Evolutionary conservation across 108 stramenopile species (phyloP).

Genomic region (Fragilaria crotonensis): DNA sequence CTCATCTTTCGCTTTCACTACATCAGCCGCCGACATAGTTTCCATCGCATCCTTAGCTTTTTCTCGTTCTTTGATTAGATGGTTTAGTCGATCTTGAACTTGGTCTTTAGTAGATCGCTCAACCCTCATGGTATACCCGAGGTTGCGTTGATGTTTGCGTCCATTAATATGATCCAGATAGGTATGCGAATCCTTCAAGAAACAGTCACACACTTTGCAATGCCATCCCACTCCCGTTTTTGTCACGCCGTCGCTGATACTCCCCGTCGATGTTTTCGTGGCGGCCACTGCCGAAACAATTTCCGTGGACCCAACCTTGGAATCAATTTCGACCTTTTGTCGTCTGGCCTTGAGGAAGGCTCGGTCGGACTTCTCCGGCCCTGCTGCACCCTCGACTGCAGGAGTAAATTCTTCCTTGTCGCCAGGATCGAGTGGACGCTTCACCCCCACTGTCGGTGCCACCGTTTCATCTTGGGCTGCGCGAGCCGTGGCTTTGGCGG

Average conservation of each 20-base stretch:
- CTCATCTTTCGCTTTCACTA: slow-evolving; percentile 69
- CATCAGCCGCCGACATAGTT: slow-evolving; percentile 36
- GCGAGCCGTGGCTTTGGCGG: slow-evolving; percentile 73
- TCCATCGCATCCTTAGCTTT: slow-evolving; percentile 7
- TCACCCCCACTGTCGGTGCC: slow-evolving; percentile 1
- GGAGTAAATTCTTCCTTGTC: slow-evolving; percentile 77
- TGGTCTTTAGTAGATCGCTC: slow-evolving; percentile 82
- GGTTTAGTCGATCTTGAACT: slow-evolving; percentile 38
- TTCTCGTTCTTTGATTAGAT: slow-evolving; percentile 29
- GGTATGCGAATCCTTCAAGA: slow-evolving; percentile 85
- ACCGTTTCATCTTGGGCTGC: slow-evolving; percentile 17
- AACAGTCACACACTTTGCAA: slow-evolving; percentile 94
- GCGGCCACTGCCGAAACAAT: slow-evolving; percentile 69
- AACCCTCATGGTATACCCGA: slow-evolving; percentile 93
- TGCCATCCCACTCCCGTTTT: slow-evolving; percentile 91
- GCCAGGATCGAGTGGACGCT: not conserved
- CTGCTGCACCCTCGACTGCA: slow-evolving; percentile 66
- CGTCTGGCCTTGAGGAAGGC: slow-evolving; percentile 85
- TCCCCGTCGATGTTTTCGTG: slow-evolving; percentile 29
- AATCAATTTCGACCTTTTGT: slow-evolving; percentile 65
- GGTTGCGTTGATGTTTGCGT: slow-evolving; percentile 89
- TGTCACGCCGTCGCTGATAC: slow-evolving; percentile 29
- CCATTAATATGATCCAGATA: slow-evolving; percentile 97
- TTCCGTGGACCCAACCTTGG: slow-evolving; percentile 83
- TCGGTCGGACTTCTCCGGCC: slow-evolving; percentile 81